Percentiles rank a stretch among this genome's conserved stretches.
Conservation (phyloP, 2,329 filamentous ascomycete genomes). For the Penicillium sp. region DNA sequence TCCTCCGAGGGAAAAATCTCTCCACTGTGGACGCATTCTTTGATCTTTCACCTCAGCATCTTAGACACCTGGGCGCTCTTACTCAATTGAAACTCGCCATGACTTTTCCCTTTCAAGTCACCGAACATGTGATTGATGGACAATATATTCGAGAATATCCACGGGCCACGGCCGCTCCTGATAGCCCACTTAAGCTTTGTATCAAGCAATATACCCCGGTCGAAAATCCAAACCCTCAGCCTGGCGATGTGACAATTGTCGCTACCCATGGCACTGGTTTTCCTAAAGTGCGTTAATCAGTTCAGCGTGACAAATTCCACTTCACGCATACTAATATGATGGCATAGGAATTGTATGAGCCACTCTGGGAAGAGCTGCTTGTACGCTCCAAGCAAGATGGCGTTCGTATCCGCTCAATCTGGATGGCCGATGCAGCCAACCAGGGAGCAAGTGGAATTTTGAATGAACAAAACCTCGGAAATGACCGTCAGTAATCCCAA, state of each 20-base stretch:
- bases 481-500: conserved; percentile 1
- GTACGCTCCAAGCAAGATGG: neutral
- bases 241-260: conserved; percentile 10
- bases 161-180: neutral
- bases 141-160: conserved; percentile 14
- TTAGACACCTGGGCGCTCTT: neutral
- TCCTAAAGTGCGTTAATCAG: conserved; percentile 4
- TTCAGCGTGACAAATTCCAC: neutral
- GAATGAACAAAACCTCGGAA: conserved; percentile 4
- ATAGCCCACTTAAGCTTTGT: conserved; percentile 2
- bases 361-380: conserved; percentile 5
- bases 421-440: conserved; percentile 7
- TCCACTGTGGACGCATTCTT: neutral
- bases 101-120: conserved; percentile 10
- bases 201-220: conserved; percentile 9
- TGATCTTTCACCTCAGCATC: neutral
- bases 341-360: conserved; percentile 7
- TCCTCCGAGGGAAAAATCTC: neutral
- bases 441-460: conserved; percentile 6
- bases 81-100: neutral
- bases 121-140: conserved; percentile 10
- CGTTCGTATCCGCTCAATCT: conserved; percentile 1
- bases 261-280: conserved; percentile 11
- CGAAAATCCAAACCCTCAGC: conserved; percentile 9
- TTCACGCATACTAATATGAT: neutral